phyloP scores from a whole-genome alignment of 768 basidiomycete genomes.

The Lentinula boryana region DNA sequence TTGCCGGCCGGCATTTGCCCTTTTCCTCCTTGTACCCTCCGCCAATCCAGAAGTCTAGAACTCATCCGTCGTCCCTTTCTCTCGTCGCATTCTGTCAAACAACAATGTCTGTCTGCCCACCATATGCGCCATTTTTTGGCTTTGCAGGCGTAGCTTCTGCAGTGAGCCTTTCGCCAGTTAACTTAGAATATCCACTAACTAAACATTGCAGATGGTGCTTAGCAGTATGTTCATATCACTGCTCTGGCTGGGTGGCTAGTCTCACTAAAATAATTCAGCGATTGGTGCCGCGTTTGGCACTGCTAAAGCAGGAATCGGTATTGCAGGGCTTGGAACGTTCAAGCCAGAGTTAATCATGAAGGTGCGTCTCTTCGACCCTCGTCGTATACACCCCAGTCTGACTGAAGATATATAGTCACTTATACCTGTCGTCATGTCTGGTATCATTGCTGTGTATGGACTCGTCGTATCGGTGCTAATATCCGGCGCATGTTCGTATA shows the following conservation, averaged over 20 bases:
- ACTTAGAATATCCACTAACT: slow-evolving; percentile 4
- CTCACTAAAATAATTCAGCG: slow-evolving; percentile 37
- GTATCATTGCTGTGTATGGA: slow-evolving; percentile 97
- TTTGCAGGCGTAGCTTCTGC: slow-evolving; percentile 95
- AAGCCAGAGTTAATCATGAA: slow-evolving; percentile 98
- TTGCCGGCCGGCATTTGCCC: background rate
- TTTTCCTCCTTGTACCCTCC: slow-evolving; percentile 11
- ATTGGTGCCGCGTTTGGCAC: slow-evolving; percentile 96
- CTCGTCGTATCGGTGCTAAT: slow-evolving; percentile 95
- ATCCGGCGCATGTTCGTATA: slow-evolving; percentile 47
- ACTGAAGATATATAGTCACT: slow-evolving; percentile 52
- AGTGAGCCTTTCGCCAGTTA: slow-evolving; percentile 39
- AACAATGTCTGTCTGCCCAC: slow-evolving; percentile 69
- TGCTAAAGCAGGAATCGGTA: slow-evolving; percentile 94
- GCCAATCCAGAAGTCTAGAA: background rate
- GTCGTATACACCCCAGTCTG: background rate
- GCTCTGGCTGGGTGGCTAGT: background rate
- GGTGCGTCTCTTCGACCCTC: slow-evolving; percentile 34
- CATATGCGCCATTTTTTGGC: slow-evolving; percentile 97
- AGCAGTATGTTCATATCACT: slow-evolving; percentile 59
- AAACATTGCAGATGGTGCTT: slow-evolving; percentile 79
- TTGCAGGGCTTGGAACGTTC: slow-evolving; percentile 90
- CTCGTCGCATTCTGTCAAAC: background rate
- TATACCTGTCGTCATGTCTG: slow-evolving; percentile 97
- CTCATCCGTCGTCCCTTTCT: background rate